These are phyloP conservation scores for Aegilops speltoides DNA, from an alignment of 176 grass and related monocot genomes.

Conservation along the genomic window DNA sequence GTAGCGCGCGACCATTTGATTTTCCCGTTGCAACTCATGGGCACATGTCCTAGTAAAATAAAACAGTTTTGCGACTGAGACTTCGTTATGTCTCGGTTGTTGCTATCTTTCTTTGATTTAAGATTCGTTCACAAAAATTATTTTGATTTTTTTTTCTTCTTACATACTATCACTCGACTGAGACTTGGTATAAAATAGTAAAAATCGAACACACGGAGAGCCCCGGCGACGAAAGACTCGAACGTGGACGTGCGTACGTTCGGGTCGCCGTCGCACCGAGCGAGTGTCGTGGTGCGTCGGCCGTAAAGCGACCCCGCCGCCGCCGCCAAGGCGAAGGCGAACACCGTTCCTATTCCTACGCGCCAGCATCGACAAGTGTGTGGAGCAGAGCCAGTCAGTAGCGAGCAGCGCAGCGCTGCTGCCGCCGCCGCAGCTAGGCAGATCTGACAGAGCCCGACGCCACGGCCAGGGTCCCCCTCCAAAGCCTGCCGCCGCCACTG, in stretches of 20 bases:
- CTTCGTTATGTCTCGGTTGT: no score
- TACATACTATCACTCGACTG: no score
- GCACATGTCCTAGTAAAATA: no score
- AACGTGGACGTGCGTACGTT: not conserved
- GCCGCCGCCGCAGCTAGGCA: constrained; percentile 2
- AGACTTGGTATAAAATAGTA: no score
- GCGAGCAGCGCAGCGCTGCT: not conserved
- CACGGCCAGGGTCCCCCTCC: not conserved
- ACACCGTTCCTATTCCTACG: not conserved
- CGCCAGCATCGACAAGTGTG: not conserved
- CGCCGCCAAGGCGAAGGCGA: not conserved
- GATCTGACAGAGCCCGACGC: constrained; percentile 11
- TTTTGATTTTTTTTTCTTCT: no score
- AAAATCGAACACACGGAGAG: no score
- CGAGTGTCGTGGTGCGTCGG: not conserved
- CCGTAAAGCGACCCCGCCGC: not conserved
- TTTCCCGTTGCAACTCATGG: no score
- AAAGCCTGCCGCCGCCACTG: constrained; percentile 3
- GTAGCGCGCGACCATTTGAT: no score
- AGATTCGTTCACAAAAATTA: no score
- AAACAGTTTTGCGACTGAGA: no score
- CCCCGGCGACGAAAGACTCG: no score
- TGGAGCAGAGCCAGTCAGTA: not conserved
- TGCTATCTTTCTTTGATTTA: no score
- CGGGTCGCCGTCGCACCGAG: not conserved